phyloP scores from a whole-genome alignment of 2,329 filamentous ascomycete genomes.

The Fusarium redolens region DNA sequence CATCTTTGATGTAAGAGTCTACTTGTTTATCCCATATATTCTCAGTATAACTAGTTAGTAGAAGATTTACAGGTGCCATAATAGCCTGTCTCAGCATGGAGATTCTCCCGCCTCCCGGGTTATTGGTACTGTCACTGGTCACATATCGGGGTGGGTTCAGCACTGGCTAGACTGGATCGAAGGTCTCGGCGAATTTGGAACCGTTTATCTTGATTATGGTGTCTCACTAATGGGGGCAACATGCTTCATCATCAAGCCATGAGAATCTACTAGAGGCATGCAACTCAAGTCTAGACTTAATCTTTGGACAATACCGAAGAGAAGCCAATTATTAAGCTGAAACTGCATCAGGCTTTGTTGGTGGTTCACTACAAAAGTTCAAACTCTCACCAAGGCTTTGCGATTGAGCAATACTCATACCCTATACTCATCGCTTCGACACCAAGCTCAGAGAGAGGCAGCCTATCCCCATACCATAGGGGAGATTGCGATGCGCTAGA shows the following conservation, averaged over 20 bases:
- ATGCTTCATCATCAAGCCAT: not conserved
- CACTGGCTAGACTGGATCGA: not conserved
- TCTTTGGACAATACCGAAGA: too few species aligned
- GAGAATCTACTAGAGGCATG: not conserved
- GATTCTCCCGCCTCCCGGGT: not conserved
- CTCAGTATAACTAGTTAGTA: not conserved
- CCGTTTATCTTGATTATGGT: not conserved
- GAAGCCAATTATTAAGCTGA: not conserved
- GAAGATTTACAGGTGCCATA: not conserved
- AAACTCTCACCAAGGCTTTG: not conserved
- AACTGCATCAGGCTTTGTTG: not conserved
- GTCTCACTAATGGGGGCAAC: conserved; percentile 2
- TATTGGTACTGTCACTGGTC: not conserved
- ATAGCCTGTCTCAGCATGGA: not conserved
- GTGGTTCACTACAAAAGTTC: not conserved
- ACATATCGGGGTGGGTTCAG: not conserved
- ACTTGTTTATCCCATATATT: not conserved
- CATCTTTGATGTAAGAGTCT: not conserved
- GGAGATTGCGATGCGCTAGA: conserved; percentile 23
- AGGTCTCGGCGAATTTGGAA: conserved; percentile 11
- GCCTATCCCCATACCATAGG: not conserved
- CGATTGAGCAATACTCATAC: conserved; percentile 6
- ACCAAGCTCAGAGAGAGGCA: conserved; percentile 8
- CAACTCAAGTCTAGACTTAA: not conserved
- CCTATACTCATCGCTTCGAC: not conserved